Evolutionary conservation across 257 asterid genomes (phyloP).

Genomic region (Solanum clarkiae): DNA sequence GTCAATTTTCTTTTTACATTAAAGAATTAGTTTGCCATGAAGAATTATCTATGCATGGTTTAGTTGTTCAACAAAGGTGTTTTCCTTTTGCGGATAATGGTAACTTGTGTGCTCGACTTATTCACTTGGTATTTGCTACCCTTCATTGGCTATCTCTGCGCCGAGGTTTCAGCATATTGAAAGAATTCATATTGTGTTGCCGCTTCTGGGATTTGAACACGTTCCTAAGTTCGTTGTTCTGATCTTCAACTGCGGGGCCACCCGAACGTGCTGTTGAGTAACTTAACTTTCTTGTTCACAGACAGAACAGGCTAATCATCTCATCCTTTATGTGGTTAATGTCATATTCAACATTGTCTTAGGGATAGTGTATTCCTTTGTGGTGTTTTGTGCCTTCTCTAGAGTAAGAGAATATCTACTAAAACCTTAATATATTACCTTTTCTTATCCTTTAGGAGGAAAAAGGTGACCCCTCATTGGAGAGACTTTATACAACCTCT

Average conservation of each 20-base stretch:
- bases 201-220: neutral
- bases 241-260: neutral
- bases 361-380: neutral
- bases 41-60: neutral
- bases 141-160: neutral
- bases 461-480: constrained; percentile 4
- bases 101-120: neutral
- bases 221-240: neutral
- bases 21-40: neutral
- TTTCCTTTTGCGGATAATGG: neutral
- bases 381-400: neutral
- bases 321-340: neutral
- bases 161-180: neutral
- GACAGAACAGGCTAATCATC: neutral
- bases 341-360: neutral
- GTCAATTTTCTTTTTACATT: neutral
- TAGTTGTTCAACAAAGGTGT: neutral
- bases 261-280: neutral
- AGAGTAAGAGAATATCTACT: neutral
- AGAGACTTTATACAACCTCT: constrained; percentile 1
- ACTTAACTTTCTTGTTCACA: neutral
- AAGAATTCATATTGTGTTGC: neutral
- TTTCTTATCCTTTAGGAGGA: neutral
- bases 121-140: neutral
- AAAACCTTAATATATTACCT: neutral